Base-by-base conservation (phyloP, 441 rosid genomes). In the Croton setiger region DNA sequence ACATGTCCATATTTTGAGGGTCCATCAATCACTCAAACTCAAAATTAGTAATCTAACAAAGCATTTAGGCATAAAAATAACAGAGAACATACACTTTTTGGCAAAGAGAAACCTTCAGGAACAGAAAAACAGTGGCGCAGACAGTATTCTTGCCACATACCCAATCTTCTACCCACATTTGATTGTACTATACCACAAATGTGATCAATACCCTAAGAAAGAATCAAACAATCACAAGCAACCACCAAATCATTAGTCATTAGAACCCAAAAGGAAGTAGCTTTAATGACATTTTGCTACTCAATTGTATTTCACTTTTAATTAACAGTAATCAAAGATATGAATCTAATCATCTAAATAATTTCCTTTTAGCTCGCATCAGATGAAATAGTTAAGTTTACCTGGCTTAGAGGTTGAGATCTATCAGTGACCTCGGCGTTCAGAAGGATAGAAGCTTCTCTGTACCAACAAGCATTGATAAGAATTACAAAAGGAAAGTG, bases 141-240 rank as follows among this genome's bases (percentile, higher is more conserved):
- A 79, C 96, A 88, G 74, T 88, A 90, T 58, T 70, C 71, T 79
- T 90, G 91, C 97, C 97, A 94, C 83, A 84, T 67, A 51, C 75
- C 75, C 77, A 91, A 77, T 61, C 87, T 81, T 60, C 70, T 74
- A 39, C 85, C 94, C 68, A 90, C 60, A 73, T 76, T 78, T 3
- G 88, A 83, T 59, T 82, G 87, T 49, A 90, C 78, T 80, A 67
- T 67, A 74, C 63, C 72, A 48, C 83, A 89, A 67, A 90, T 71
- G 31, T 70, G 61, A 57, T 69, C 82, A 74, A 84, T 79, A 33
- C 97, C 89, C 98, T 93, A 43, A 58, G 49, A 78, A 72, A 65
- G 7, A 53, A 37, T 27, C 49, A 18, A 70, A 45, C 10, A 68
- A 64, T 23, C 68, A 48, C 5, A 64, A 60, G 48, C 36, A 48